These are phyloP conservation scores for Ganoderma lucidum DNA, from an alignment of 1,284 basidiomycete genomes.

Conservation along the genomic window DNA sequence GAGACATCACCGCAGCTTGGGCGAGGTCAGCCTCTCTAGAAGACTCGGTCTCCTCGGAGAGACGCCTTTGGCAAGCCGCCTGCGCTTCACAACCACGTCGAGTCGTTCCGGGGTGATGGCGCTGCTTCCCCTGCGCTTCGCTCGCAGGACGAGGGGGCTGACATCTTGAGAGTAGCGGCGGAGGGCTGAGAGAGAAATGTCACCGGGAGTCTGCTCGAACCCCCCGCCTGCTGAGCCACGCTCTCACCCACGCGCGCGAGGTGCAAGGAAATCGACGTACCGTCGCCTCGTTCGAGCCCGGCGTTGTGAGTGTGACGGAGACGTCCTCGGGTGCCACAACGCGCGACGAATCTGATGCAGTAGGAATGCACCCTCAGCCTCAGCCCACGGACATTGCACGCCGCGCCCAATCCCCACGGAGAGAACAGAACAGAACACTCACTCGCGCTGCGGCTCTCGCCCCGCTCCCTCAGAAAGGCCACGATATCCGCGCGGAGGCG, in stretches of 20 bases:
- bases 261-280: conserved; percentile 9
- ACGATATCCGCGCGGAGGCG: conserved; percentile 30
- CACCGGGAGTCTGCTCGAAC: conserved; percentile 11
- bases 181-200: conserved; percentile 15
- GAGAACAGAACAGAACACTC: conserved; percentile 8
- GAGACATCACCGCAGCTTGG: not conserved
- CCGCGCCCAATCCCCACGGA: not conserved
- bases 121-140: conserved; percentile 33
- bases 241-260: not conserved
- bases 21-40: conserved; percentile 5
- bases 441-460: conserved; percentile 17
- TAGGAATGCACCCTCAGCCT: not conserved
- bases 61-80: not conserved
- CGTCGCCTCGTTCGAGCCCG: conserved; percentile 8
- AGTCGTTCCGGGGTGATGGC: conserved; percentile 4
- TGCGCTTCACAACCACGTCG: conserved; percentile 7
- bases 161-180: conserved; percentile 17
- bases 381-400: not conserved
- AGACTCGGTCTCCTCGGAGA: conserved; percentile 1
- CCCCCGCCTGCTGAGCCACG: not conserved
- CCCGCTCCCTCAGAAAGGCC: conserved; percentile 19
- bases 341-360: conserved; percentile 17
- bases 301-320: conserved; percentile 12
- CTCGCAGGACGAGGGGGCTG: conserved; percentile 33
- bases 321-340: conserved; percentile 7